Evolutionary conservation across 805 yeast species (phyloP).

Genomic region (Saccharomyces jurei): DNA sequence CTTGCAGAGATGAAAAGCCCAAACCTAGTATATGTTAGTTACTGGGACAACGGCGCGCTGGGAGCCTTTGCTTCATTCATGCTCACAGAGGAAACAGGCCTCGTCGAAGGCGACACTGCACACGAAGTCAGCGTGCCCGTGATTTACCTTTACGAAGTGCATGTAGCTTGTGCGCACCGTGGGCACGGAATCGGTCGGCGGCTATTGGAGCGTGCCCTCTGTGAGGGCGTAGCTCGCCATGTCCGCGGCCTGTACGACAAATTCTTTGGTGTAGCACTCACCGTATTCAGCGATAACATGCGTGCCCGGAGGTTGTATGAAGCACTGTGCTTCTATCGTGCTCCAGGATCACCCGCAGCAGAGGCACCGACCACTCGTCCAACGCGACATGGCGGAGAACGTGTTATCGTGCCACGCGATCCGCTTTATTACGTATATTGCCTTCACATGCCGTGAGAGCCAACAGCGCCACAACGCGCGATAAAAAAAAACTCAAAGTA

Average conservation of each 20-base stretch:
- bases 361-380: background rate
- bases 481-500: background rate
- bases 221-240: background rate
- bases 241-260: background rate
- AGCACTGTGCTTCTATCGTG: slow-evolving; percentile 13
- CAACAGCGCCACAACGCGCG: background rate
- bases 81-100: slow-evolving; percentile 20
- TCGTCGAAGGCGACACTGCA: slow-evolving; percentile 2
- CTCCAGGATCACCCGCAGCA: slow-evolving; percentile 21
- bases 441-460: slow-evolving; percentile 1
- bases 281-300: slow-evolving; percentile 24
- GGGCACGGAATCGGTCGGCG: slow-evolving; percentile 17
- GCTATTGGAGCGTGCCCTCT: slow-evolving; percentile 5
- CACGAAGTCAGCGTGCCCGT: slow-evolving; percentile 7
- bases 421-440: slow-evolving; percentile 8
- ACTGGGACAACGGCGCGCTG: slow-evolving; percentile 6
- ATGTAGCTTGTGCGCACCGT: slow-evolving; percentile 12
- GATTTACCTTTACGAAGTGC: slow-evolving; percentile 29
- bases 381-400: background rate
- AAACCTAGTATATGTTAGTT: slow-evolving; percentile 23
- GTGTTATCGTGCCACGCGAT: background rate
- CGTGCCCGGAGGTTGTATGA: slow-evolving; percentile 20
- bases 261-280: slow-evolving; percentile 19
- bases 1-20: slow-evolving; percentile 22
- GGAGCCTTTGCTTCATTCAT: slow-evolving; percentile 20